Conservation (phyloP, 202 grass and related monocot genomes). For the Zizania palustris region DNA sequence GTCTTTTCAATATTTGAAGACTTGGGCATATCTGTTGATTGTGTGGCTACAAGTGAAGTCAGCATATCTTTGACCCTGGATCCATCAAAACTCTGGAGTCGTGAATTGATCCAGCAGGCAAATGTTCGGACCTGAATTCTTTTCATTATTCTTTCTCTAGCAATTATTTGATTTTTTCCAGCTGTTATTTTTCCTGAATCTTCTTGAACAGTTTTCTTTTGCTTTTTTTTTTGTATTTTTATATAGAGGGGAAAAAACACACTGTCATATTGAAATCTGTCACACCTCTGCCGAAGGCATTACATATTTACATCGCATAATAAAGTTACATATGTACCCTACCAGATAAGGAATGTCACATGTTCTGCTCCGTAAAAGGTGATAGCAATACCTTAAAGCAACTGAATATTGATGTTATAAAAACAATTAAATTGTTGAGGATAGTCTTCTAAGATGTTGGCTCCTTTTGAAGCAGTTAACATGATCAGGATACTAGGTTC, state of each 20-base stretch:
- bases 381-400: not conserved
- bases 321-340: not conserved
- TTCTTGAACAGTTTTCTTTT: not conserved
- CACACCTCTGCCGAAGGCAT: not conserved
- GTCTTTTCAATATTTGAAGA: conserved; percentile 77
- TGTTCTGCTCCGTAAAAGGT: not conserved
- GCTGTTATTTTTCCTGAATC: not conserved
- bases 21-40: conserved; percentile 69
- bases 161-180: conserved; percentile 14
- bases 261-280: conserved; percentile 3
- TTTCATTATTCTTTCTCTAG: not conserved
- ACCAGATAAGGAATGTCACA: not conserved
- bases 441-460: not conserved
- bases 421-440: not conserved
- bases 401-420: not conserved
- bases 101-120: conserved; percentile 66
- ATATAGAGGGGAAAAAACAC: not conserved
- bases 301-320: conserved; percentile 8
- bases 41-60: conserved; percentile 73
- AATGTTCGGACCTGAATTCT: conserved; percentile 10
- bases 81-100: conserved; percentile 67
- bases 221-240: not conserved
- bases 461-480: not conserved
- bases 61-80: conserved; percentile 71
- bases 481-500: not conserved